These are phyloP conservation scores for Arabidopsis thaliana DNA, from an alignment of 345 rosid species.

Conservation along the genomic window TAIR10.1 NC_003076.8:17558001-17558500, in stretches of 20 bases:
- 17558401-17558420: constrained; percentile 96
- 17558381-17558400: constrained; percentile 87
- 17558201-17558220: background rate
- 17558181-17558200: constrained; percentile 12
- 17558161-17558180: constrained; percentile 77
- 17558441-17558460: background rate
- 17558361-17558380: constrained; percentile 66
- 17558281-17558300: constrained; percentile 98
- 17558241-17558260: background rate
- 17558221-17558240: background rate
- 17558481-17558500: constrained; percentile 1
- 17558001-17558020: background rate
- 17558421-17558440: constrained; percentile 63
- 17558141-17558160: constrained; percentile 98
- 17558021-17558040: constrained; percentile 6
- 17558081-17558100: constrained; percentile 99
- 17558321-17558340: constrained; percentile 94
- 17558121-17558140: constrained; percentile 96
- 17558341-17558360: constrained; percentile 84
- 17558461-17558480: constrained; percentile 9
- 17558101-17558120: constrained; percentile 85
- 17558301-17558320: constrained; percentile 93
- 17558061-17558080: constrained; percentile 97
- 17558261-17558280: constrained; percentile 10
- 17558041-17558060: constrained; percentile 63